Evolutionary conservation across 2,329 filamentous ascomycete genomes (phyloP).

Genomic region (Escovopsis sp.): DNA sequence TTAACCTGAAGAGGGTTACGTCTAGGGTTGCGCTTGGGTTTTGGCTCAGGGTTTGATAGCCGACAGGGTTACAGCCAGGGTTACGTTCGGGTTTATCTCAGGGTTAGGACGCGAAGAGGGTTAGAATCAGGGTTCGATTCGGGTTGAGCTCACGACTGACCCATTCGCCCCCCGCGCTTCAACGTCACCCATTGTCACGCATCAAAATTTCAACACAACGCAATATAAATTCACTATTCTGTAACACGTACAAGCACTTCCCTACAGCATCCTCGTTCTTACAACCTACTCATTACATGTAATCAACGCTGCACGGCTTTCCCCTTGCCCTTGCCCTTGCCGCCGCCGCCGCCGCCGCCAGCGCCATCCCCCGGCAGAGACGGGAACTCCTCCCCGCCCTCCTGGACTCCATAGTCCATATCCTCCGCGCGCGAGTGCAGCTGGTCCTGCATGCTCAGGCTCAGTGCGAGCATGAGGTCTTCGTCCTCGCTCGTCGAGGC

Average conservation of each 20-base stretch:
- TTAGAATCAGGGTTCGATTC: too few species aligned
- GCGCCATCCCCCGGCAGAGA: constrained; percentile 23
- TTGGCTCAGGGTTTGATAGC: too few species aligned
- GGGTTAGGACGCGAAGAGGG: too few species aligned
- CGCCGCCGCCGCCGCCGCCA: constrained; percentile 24
- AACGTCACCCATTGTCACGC: too few species aligned
- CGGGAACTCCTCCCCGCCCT: constrained; percentile 24
- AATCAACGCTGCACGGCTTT: constrained; percentile 22
- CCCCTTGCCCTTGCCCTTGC: constrained; percentile 35
- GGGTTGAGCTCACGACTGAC: too few species aligned
- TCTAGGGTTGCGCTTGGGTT: too few species aligned
- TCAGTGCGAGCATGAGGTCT: constrained; percentile 45
- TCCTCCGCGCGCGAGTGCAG: constrained; percentile 10
- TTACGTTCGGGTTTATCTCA: too few species aligned
- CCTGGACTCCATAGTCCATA: constrained; percentile 6
- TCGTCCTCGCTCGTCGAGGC: constrained; percentile 26
- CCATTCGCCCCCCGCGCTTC: too few species aligned
- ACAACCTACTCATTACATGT: background rate
- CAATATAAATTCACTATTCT: background rate
- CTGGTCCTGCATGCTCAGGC: constrained; percentile 43
- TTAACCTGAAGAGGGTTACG: too few species aligned
- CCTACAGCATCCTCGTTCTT: constrained; percentile 8
- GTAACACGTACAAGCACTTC: constrained; percentile 11
- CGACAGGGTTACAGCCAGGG: too few species aligned
- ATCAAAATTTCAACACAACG: background rate